These are phyloP conservation scores for Umbelopsis isabellina DNA, from an alignment of 192 early-diverging fungal genomes.

Conservation along the genomic window DNA sequence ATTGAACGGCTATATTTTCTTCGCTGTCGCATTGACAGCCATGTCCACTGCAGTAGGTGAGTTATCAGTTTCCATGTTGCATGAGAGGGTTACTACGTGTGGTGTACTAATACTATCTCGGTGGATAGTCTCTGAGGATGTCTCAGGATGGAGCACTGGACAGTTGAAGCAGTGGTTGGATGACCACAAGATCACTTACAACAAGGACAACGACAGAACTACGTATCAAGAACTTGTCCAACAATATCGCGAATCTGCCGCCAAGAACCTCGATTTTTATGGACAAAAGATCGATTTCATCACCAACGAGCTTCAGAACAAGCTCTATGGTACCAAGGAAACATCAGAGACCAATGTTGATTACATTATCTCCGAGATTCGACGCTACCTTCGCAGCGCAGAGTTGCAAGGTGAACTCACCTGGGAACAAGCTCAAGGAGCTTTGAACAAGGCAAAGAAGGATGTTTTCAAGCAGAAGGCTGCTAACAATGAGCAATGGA, in stretches of 20 bases:
- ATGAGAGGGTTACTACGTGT: neutral
- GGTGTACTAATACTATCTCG: neutral
- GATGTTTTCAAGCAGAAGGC: slow-evolving; percentile 33
- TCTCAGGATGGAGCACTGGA: slow-evolving; percentile 30
- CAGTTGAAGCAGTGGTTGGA: slow-evolving; percentile 31
- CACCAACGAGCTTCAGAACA: slow-evolving; percentile 23
- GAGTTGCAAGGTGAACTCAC: slow-evolving; percentile 30
- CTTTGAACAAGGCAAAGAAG: slow-evolving; percentile 25
- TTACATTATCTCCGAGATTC: slow-evolving; percentile 19
- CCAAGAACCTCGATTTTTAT: slow-evolving; percentile 18
- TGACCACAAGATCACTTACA: slow-evolving; percentile 37
- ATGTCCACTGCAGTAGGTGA: slow-evolving; percentile 8
- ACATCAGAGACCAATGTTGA: slow-evolving; percentile 9
- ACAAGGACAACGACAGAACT: slow-evolving; percentile 20
- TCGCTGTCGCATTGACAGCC: neutral
- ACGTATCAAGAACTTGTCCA: slow-evolving; percentile 24
- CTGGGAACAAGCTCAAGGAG: slow-evolving; percentile 26
- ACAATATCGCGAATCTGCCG: slow-evolving; percentile 32
- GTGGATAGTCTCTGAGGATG: slow-evolving; percentile 19
- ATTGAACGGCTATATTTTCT: slow-evolving; percentile 11
- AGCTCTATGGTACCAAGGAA: slow-evolving; percentile 31
- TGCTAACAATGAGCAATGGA: slow-evolving; percentile 28
- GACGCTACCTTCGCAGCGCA: slow-evolving; percentile 23
- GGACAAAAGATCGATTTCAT: slow-evolving; percentile 26
- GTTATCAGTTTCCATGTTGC: neutral